Conservation (phyloP, 352 stramenopile species). For the Globisporangium acanthophoron region DNA sequence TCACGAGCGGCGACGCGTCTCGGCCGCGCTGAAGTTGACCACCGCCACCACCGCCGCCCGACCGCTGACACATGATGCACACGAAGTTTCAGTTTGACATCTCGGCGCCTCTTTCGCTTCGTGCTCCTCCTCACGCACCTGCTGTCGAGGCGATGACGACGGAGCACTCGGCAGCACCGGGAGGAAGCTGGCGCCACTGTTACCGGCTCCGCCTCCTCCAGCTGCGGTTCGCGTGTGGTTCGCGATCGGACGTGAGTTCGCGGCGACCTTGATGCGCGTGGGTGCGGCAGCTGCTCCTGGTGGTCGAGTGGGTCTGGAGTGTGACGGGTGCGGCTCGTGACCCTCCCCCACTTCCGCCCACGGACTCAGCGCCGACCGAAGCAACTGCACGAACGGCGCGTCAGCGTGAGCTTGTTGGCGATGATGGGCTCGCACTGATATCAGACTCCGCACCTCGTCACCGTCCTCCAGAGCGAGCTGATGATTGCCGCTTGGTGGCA, state of each 20-base stretch:
- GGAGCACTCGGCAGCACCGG: constrained; percentile 4
- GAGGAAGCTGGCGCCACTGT: constrained; percentile 2
- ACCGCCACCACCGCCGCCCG: no score
- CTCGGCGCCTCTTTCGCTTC: background rate
- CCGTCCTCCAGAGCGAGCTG: constrained; percentile 4
- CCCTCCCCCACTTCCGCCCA: constrained; percentile 6
- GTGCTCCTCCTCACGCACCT: background rate
- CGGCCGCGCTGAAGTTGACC: background rate
- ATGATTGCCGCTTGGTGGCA: background rate
- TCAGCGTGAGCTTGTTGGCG: background rate
- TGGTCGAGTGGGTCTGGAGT: background rate
- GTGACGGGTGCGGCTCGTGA: constrained; percentile 4
- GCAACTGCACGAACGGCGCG: constrained; percentile 2
- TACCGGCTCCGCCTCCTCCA: background rate
- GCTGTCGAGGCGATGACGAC: constrained; percentile 1
- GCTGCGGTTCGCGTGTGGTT: background rate
- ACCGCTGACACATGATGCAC: background rate
- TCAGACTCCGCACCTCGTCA: constrained; percentile 6
- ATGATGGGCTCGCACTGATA: no score
- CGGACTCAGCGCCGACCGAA: constrained; percentile 7
- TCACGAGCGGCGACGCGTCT: constrained; percentile 33
- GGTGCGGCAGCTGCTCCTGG: background rate
- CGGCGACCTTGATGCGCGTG: background rate
- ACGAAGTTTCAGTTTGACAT: background rate
- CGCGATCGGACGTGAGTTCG: background rate